phyloP scores from a whole-genome alignment of 1,284 basidiomycete genomes.

The Psilocybe mexicana region DNA sequence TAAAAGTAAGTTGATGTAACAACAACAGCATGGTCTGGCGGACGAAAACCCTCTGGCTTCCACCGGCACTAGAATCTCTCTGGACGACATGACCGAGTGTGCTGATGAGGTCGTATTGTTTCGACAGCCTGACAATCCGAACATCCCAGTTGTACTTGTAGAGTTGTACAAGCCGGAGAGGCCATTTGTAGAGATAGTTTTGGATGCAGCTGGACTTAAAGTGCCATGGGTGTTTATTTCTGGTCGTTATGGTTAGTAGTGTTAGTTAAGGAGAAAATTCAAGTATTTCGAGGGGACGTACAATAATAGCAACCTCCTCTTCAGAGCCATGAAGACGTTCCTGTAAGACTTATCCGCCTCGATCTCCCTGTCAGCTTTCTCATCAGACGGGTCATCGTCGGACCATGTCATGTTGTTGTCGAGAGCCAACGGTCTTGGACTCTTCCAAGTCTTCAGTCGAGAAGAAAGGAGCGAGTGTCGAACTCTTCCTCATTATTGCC shows the following conservation, averaged over 20 bases:
- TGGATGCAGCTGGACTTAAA: constrained; percentile 79
- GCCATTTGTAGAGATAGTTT: constrained; percentile 91
- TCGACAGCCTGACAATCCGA: constrained; percentile 95
- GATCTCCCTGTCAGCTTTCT: constrained; percentile 54
- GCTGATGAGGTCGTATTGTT: constrained; percentile 93
- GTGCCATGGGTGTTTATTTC: constrained; percentile 76
- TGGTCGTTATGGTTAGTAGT: constrained; percentile 26
- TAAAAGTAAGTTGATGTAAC: constrained; percentile 93
- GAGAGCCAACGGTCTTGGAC: constrained; percentile 42
- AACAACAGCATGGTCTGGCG: constrained; percentile 89
- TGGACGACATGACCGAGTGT: constrained; percentile 94
- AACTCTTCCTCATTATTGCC: constrained; percentile 83
- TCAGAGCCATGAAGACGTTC: constrained; percentile 89
- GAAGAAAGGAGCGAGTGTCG: constrained; percentile 73
- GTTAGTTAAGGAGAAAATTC: neutral
- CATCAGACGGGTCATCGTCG: constrained; percentile 62
- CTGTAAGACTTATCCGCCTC: constrained; percentile 62
- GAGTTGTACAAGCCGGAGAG: constrained; percentile 50
- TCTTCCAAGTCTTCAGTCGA: constrained; percentile 51
- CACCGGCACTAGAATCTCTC: constrained; percentile 93
- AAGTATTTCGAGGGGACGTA: constrained; percentile 32
- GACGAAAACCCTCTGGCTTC: constrained; percentile 95
- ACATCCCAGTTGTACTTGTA: constrained; percentile 94
- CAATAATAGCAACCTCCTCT: constrained; percentile 92
- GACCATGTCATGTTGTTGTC: constrained; percentile 60